These are phyloP conservation scores for Tuber microsphaerosporum DNA, from an alignment of 495 filamentous ascomycete genomes.

Conservation along the genomic window DNA sequence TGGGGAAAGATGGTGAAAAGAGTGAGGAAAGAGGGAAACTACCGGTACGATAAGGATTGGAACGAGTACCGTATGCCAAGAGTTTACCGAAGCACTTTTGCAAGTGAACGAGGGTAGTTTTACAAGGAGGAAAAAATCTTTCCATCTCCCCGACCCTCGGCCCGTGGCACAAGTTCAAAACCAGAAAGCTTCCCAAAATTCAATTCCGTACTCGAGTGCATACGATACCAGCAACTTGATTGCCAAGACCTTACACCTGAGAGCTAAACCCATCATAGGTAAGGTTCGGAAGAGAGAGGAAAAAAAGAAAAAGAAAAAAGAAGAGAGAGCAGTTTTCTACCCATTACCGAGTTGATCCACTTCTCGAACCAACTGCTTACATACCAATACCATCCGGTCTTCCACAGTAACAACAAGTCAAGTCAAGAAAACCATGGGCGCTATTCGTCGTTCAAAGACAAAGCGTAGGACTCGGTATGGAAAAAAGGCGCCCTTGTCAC, in stretches of 20 bases:
- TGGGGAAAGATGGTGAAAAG: conserved; percentile 29
- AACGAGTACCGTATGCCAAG: conserved; percentile 47
- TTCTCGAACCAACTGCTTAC: neutral
- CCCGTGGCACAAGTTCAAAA: conserved; percentile 9
- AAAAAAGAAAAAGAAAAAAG: conserved; percentile 38
- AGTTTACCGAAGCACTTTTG: neutral
- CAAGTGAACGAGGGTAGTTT: neutral
- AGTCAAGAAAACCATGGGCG: conserved; percentile 47
- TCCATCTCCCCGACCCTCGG: conserved; percentile 47
- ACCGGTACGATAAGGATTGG: conserved; percentile 44
- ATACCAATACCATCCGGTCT: neutral
- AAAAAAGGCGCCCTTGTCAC: neutral
- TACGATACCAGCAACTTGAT: neutral
- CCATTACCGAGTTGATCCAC: neutral
- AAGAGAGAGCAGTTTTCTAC: neutral
- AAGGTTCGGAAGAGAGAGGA: conserved; percentile 29
- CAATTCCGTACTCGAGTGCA: conserved; percentile 20
- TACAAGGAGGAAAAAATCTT: conserved; percentile 17
- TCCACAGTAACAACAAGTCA: neutral
- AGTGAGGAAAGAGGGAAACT: conserved; percentile 45
- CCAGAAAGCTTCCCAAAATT: conserved; percentile 42
- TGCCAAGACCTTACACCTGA: neutral
- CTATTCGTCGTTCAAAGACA: conserved; percentile 52
- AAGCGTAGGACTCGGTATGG: conserved; percentile 55
- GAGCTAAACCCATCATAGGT: neutral